A percentile compares a stretch with the other conserved stretches of the same genome.
Conservation (phyloP, 768 basidiomycete genomes). For the Hydnomerulius pinastri region DNA sequence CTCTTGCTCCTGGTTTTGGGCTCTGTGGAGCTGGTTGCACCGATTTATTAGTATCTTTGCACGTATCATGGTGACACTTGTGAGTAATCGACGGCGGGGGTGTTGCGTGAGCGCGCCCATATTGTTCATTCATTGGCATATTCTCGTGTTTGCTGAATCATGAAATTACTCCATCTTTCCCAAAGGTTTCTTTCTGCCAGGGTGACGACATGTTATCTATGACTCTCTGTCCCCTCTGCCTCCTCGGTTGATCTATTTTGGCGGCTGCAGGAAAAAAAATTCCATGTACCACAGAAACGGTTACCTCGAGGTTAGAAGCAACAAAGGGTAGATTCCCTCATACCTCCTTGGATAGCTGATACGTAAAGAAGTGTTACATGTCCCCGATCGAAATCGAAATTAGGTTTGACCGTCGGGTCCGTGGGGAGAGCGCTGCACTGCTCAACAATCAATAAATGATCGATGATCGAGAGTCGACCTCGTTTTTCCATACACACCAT, state of each 20-base stretch:
- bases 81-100: background rate
- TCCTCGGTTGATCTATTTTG: slow-evolving; percentile 6
- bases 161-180: background rate
- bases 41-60: background rate
- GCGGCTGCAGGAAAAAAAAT: background rate
- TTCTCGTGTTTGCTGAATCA: background rate
- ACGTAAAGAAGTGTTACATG: slow-evolving; percentile 12
- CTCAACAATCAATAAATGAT: slow-evolving; percentile 12
- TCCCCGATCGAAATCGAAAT: background rate
- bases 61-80: background rate
- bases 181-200: background rate
- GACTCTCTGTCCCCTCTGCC: background rate
- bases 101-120: background rate
- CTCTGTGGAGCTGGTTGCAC: background rate
- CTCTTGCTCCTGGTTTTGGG: background rate
- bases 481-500: slow-evolving; percentile 20
- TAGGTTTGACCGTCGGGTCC: slow-evolving; percentile 1
- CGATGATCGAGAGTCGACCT: background rate
- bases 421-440: background rate
- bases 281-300: background rate
- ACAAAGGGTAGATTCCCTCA: slow-evolving; percentile 15
- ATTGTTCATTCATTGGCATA: background rate
- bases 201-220: background rate
- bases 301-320: slow-evolving; percentile 2
- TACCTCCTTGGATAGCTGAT: background rate